phyloP scores from a whole-genome alignment of 139 green algal species.

The Deuterostichococcus epilithicus region DNA sequence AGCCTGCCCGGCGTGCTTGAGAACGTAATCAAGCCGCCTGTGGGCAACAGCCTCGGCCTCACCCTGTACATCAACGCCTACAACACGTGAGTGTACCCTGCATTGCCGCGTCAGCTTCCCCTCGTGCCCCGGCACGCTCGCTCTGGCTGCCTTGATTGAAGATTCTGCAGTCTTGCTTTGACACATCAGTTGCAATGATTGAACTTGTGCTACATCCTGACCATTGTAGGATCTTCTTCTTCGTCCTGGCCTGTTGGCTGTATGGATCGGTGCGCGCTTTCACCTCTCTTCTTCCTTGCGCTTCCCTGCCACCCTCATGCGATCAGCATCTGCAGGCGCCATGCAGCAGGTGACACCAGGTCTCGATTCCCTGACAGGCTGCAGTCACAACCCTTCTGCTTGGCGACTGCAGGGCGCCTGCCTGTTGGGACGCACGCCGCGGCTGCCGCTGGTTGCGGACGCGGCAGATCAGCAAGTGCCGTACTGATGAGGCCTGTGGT shows the following conservation, averaged over 20 bases:
- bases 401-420: constrained; percentile 51
- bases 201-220: background rate
- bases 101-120: background rate
- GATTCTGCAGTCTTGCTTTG: background rate
- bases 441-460: constrained; percentile 74
- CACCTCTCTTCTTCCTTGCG: background rate
- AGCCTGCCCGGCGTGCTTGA: constrained; percentile 53
- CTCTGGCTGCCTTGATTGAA: background rate
- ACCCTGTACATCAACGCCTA: constrained; percentile 61
- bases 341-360: no score
- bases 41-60: constrained; percentile 48
- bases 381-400: no score
- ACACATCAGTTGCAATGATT: background rate
- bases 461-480: constrained; percentile 73
- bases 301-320: no score
- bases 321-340: no score
- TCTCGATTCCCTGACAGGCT: no score
- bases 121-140: background rate
- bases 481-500: constrained; percentile 14
- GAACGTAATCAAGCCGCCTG: constrained; percentile 34
- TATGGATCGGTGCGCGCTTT: background rate
- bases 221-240: background rate
- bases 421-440: constrained; percentile 54
- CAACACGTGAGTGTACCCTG: constrained; percentile 66
- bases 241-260: constrained; percentile 1